Evolutionary conservation across 108 stramenopile genomes (phyloP).

Genomic region (Cyclotella baltica): DNA sequence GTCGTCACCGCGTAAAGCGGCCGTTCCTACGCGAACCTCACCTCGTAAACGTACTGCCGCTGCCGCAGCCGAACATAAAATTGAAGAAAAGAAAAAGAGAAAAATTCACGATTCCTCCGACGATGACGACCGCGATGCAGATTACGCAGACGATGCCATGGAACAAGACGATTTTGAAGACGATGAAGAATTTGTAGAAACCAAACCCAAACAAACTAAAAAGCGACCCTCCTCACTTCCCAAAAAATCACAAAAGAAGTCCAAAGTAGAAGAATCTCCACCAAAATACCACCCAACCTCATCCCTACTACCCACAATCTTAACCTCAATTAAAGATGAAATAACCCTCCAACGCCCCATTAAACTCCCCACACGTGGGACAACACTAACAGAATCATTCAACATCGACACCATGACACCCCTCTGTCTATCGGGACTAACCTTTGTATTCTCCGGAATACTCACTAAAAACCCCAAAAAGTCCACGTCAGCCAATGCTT

Average conservation of each 20-base stretch:
- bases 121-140: not conserved
- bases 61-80: not conserved
- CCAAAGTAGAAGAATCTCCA: conserved; percentile 3
- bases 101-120: not conserved
- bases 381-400: not conserved
- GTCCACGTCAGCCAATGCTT: conserved; percentile 9
- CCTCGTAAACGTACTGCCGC: not conserved
- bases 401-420: conserved; percentile 29
- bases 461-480: conserved; percentile 40
- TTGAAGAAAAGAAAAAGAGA: not conserved
- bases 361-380: conserved; percentile 2
- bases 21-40: not conserved
- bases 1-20: not conserved
- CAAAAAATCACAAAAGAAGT: conserved; percentile 22
- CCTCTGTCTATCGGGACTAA: conserved; percentile 48
- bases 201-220: conserved; percentile 29
- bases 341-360: not conserved
- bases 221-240: not conserved
- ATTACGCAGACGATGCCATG: conserved; percentile 21
- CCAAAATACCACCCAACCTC: conserved; percentile 50
- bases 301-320: conserved; percentile 25
- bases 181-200: not conserved
- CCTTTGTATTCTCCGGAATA: conserved; percentile 86
- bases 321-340: conserved; percentile 18
- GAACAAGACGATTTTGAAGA: conserved; percentile 4